Base-by-base conservation (phyloP, 495 filamentous ascomycete genomes). In the Daldinia decipiens region DNA sequence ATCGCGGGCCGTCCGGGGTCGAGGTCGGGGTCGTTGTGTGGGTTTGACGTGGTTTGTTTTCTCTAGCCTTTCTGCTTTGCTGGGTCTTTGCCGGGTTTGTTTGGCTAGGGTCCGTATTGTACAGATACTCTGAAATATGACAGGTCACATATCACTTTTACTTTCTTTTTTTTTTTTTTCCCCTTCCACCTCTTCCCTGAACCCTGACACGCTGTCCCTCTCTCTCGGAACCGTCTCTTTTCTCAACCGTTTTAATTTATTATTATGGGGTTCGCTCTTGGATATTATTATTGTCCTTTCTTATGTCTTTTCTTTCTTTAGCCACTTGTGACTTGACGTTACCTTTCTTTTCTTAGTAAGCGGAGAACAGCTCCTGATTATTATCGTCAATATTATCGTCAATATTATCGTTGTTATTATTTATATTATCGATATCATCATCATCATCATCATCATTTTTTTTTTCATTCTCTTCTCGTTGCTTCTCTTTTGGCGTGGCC, bases 1-100 rank as follows among this genome's bases (percentile, higher is more conserved):
- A 72, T 72, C 59, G 70, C 70, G 70, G 70, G 65, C 68, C 27
- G 68, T 53, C 68, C 62, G 57, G 62, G 68, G 31, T 31, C 57
- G 65, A 62, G 62, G 62, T 59, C 43, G 59, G 56, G 24, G 21
- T 51, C 27, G 1, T 34, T 34, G 19, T 51, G 62, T 71, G 57
- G 57, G 51, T 43, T 72, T 67, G 64, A 72, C 69, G 64, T 72
- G 69, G 58, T 51, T 27, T 61, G 7, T 26, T 26, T 27, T 9
- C 21, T 50, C 29, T 21, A 15, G 43, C 19, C 3, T 47, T 47
- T 47, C 53, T 56, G 31, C 31, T 56, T 17, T 36, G 52, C 43
- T 47, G 43, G 43, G 43, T 47, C 43, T 34, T 24, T 24, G 43
- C 43, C 43, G 43, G 43, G 43, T 47, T 47, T 3, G 5, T 19